These are phyloP conservation scores for Bryopsis sp. DNA, from an alignment of 139 green algal species.

Conservation along the genomic window DNA sequence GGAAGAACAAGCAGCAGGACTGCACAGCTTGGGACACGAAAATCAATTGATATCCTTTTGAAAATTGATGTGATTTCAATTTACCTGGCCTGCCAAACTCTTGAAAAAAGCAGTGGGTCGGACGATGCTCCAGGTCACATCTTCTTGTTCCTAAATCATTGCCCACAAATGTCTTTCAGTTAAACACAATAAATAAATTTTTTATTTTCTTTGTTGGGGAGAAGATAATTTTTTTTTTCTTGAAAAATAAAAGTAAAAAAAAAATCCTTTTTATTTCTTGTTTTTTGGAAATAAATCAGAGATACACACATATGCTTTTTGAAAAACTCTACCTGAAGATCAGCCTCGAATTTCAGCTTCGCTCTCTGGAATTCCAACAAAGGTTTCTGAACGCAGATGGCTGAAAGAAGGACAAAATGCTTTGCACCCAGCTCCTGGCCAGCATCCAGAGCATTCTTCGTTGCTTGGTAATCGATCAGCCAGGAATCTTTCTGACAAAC, in stretches of 20 bases:
- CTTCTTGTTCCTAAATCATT: slow-evolving; percentile 23
- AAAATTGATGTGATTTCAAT: neutral
- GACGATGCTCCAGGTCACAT: slow-evolving; percentile 94
- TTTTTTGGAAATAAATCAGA: neutral
- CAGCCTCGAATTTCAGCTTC: slow-evolving; percentile 93
- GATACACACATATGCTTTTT: neutral
- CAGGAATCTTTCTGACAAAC: slow-evolving; percentile 87
- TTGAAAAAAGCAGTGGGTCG: slow-evolving; percentile 99
- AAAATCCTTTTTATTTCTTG: too few relatives aligned
- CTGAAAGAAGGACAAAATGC: slow-evolving; percentile 93
- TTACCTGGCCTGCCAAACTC: slow-evolving; percentile 75
- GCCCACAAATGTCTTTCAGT: too few relatives aligned
- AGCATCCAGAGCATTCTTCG: slow-evolving; percentile 80
- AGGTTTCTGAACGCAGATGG: slow-evolving; percentile 99
- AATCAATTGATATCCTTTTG: neutral
- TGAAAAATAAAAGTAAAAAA: too few relatives aligned
- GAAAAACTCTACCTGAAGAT: slow-evolving; percentile 45
- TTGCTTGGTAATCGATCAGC: slow-evolving; percentile 95
- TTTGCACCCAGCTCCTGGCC: slow-evolving; percentile 47
- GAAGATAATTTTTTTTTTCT: too few relatives aligned
- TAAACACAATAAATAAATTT: too few relatives aligned
- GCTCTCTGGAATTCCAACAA: slow-evolving; percentile 96
- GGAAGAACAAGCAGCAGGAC: too few relatives aligned
- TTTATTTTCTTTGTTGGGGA: too few relatives aligned
- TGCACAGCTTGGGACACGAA: too few relatives aligned